phyloP scores from a whole-genome alignment of 176 grass and related monocot species.

The Microstegium vimineum region DNA sequence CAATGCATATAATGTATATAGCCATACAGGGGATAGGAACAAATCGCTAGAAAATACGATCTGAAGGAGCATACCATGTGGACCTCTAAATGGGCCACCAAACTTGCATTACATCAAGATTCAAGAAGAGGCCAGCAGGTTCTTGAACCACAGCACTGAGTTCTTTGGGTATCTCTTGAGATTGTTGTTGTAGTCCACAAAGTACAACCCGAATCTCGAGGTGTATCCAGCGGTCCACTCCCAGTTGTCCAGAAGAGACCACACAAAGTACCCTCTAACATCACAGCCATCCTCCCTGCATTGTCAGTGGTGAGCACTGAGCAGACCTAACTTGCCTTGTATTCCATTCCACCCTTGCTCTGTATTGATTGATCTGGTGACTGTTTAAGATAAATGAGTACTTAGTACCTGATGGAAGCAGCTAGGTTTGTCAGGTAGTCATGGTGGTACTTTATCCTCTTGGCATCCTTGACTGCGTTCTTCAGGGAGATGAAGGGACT shows the following conservation, averaged over 20 bases:
- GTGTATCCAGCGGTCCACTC: conserved; percentile 88
- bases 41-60: not conserved
- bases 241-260: conserved; percentile 98
- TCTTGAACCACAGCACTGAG: conserved; percentile 92
- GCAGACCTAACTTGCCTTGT: not conserved
- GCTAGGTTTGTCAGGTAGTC: conserved; percentile 75
- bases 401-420: conserved; percentile 54
- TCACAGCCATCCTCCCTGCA: conserved; percentile 87
- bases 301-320: not conserved
- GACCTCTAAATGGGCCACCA: not conserved
- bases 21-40: not conserved
- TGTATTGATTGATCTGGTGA: not conserved
- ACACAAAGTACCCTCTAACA: conserved; percentile 79
- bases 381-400: not conserved
- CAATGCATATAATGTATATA: no score
- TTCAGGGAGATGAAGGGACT: conserved; percentile 59
- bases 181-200: conserved; percentile 69
- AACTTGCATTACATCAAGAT: no score
- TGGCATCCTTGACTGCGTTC: conserved; percentile 68
- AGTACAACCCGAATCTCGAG: conserved; percentile 83
- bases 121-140: conserved; percentile 30
- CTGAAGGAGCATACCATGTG: not conserved
- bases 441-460: conserved; percentile 75
- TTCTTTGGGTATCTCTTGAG: conserved; percentile 87
- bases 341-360: not conserved